These are phyloP conservation scores for Pichia sorboxylosa DNA, from an alignment of 1,139 yeast species.

Conservation along the genomic window DNA sequence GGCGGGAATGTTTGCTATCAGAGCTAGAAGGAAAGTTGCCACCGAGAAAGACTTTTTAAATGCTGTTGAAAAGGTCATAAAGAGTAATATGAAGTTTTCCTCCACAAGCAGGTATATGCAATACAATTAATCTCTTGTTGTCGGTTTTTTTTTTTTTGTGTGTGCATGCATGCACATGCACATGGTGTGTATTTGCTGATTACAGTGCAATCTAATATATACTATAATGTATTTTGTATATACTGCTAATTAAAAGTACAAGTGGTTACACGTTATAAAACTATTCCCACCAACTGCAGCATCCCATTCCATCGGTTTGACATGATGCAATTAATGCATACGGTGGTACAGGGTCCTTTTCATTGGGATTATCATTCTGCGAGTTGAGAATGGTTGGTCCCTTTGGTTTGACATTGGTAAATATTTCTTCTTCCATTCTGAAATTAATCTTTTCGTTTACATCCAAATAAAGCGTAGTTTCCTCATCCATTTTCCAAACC, in stretches of 20 bases:
- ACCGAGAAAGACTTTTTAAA: constrained; percentile 94
- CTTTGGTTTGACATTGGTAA: constrained; percentile 70
- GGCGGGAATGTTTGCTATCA: constrained; percentile 98
- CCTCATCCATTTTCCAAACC: constrained; percentile 82
- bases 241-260: too few species aligned
- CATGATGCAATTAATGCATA: constrained; percentile 84
- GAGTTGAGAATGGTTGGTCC: constrained; percentile 29
- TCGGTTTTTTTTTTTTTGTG: background rate
- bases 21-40: constrained; percentile 96
- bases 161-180: background rate
- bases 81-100: constrained; percentile 95
- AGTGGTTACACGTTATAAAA: too few species aligned
- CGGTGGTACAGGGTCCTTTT: constrained; percentile 40
- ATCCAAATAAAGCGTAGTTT: constrained; percentile 68
- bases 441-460: constrained; percentile 83
- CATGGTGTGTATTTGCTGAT: too few species aligned
- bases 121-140: constrained; percentile 44
- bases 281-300: constrained; percentile 90
- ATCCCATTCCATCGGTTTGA: constrained; percentile 93
- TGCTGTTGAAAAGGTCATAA: constrained; percentile 95
- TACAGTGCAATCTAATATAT: background rate
- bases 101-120: constrained; percentile 97
- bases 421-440: constrained; percentile 79
- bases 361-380: constrained; percentile 13
- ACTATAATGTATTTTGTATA: background rate